Percentiles rank a stretch among this genome's conserved stretches.
These are phyloP conservation scores for Bromus sterilis DNA, from an alignment of 176 grass and related monocot species.

Conservation along the genomic window DNA sequence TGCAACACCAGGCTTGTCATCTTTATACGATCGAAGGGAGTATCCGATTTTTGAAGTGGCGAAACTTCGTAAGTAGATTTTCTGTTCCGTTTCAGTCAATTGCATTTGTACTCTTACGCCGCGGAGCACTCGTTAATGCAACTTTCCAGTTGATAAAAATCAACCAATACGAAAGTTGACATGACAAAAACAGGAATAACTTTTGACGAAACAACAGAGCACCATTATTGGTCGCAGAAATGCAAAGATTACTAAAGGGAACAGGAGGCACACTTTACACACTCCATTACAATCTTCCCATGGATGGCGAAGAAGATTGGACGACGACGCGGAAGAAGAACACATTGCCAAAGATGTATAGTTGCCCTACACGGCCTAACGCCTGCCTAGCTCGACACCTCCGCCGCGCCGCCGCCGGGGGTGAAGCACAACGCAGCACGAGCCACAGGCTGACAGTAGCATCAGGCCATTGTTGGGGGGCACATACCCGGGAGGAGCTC, in stretches of 20 bases:
- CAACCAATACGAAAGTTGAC: no score
- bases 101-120: no score
- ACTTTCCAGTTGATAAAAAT: no score
- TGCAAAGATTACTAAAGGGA: not conserved
- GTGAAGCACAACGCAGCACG: not conserved
- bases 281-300: conserved; percentile 11
- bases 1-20: no score
- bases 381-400: conserved; percentile 12
- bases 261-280: not conserved
- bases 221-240: not conserved
- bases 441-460: not conserved
- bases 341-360: conserved; percentile 54
- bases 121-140: no score
- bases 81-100: no score
- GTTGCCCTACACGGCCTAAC: conserved; percentile 56
- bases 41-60: no score
- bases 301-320: not conserved
- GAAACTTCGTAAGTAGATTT: no score
- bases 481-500: not conserved
- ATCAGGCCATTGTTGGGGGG: conserved; percentile 26
- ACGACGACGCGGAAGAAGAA: not conserved
- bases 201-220: not conserved
- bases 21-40: no score
- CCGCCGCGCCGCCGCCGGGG: not conserved
- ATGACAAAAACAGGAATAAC: no score